Conservation (phyloP, 2,329 filamentous ascomycete genomes). For the Nigrograna mackinnonii region DNA sequence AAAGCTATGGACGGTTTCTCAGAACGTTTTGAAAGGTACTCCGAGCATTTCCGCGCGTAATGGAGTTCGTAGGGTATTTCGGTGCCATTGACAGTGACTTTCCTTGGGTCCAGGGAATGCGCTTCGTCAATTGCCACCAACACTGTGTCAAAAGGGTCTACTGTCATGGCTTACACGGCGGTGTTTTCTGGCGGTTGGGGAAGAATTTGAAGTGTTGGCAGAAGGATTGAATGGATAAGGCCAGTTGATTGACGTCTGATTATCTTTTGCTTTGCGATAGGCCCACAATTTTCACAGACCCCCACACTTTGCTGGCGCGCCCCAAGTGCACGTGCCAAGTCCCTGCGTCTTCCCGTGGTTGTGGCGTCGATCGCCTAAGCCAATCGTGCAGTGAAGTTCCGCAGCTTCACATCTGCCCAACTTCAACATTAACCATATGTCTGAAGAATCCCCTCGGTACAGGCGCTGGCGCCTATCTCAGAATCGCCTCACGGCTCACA, state of each 20-base stretch:
- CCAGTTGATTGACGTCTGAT: not conserved
- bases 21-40: slow-evolving; percentile 66
- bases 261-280: not conserved
- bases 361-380: too few relatives aligned
- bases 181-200: not conserved
- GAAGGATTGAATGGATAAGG: not conserved
- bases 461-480: not conserved
- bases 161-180: too few relatives aligned
- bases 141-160: slow-evolving; percentile 49
- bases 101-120: slow-evolving; percentile 69
- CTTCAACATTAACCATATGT: not conserved
- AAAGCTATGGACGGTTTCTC: slow-evolving; percentile 69
- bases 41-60: slow-evolving; percentile 79
- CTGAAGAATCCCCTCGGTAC: not conserved
- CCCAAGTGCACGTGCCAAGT: not conserved
- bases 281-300: not conserved
- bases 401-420: too few relatives aligned
- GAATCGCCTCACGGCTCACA: not conserved
- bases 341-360: not conserved
- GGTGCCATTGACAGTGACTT: slow-evolving; percentile 47
- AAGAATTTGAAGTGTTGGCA: not conserved
- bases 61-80: slow-evolving; percentile 75
- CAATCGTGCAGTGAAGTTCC: not conserved
- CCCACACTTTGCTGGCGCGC: not conserved
- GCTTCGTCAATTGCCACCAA: slow-evolving; percentile 73